Evolutionary conservation across 176 grass and related monocot genomes (phyloP).

Genomic region (Elaeis guineensis): DNA sequence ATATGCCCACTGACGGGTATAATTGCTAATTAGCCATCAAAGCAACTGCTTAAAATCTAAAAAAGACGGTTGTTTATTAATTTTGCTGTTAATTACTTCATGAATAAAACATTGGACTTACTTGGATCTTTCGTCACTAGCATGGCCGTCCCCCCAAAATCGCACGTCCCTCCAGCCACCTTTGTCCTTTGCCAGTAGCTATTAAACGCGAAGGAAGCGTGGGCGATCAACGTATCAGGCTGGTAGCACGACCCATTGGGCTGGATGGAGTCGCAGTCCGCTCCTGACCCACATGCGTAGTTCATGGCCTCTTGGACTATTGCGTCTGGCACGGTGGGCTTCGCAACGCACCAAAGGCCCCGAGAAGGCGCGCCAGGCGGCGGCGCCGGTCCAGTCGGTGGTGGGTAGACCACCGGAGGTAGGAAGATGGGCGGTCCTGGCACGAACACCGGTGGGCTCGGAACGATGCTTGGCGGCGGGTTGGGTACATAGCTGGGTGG

Average conservation of each 20-base stretch:
- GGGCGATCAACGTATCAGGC: constrained; percentile 64
- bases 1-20: no score
- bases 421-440: constrained; percentile 16
- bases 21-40: no score
- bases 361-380: constrained; percentile 23
- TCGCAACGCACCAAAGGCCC: constrained; percentile 80
- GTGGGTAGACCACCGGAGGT: constrained; percentile 75
- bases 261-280: constrained; percentile 48
- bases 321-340: constrained; percentile 75
- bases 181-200: constrained; percentile 65
- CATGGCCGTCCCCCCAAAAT: constrained; percentile 78
- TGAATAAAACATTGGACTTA: constrained; percentile 6
- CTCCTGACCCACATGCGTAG: constrained; percentile 69
- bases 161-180: constrained; percentile 51
- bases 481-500: no score
- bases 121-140: constrained; percentile 78
- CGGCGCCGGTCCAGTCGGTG: constrained; percentile 49
- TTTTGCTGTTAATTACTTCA: no score
- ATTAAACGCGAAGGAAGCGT: constrained; percentile 81
- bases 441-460: constrained; percentile 8
- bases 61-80: no score
- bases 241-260: constrained; percentile 53
- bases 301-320: constrained; percentile 91
- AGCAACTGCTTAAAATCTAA: no score
- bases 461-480: not conserved